Conservation (phyloP, 352 stramenopile genomes). For the Globisporangium recalcitrans region DNA sequence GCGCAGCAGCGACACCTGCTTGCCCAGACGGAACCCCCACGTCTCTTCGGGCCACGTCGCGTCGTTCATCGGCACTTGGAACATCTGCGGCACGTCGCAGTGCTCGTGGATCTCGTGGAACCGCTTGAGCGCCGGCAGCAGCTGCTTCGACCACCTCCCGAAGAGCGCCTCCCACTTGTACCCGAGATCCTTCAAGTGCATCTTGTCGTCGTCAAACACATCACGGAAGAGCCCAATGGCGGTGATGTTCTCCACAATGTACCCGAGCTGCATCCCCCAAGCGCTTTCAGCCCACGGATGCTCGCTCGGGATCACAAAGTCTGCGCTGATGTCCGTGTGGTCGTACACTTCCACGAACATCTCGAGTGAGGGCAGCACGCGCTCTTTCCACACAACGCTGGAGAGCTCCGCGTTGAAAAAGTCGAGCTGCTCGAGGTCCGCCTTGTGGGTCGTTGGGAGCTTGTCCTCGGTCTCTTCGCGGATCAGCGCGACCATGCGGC, state of each 20-base stretch:
- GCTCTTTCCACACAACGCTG: slow-evolving; percentile 27
- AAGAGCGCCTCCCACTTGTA: slow-evolving; percentile 61
- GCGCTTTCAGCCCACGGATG: slow-evolving; percentile 34
- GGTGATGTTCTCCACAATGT: slow-evolving; percentile 48
- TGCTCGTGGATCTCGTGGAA: slow-evolving; percentile 86
- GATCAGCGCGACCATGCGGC: slow-evolving; percentile 17
- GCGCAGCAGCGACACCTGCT: slow-evolving; percentile 61
- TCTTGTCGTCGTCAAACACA: slow-evolving; percentile 35
- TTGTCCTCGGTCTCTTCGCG: slow-evolving; percentile 6
- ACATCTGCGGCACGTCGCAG: slow-evolving; percentile 84
- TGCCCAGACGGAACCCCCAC: slow-evolving; percentile 85
- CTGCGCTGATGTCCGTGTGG: slow-evolving; percentile 30
- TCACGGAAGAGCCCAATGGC: slow-evolving; percentile 35
- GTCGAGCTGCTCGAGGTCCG: slow-evolving; percentile 30
- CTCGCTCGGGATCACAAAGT: slow-evolving; percentile 57
- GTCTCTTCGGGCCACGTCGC: slow-evolving; percentile 71
- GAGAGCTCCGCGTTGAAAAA: slow-evolving; percentile 34
- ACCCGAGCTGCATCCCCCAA: slow-evolving; percentile 43
- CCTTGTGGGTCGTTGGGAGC: neutral
- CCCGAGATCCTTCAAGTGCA: slow-evolving; percentile 37
- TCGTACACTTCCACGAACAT: slow-evolving; percentile 26
- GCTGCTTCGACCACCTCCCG: slow-evolving; percentile 45
- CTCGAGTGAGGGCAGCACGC: slow-evolving; percentile 38
- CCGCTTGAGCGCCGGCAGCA: slow-evolving; percentile 54
- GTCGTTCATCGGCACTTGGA: slow-evolving; percentile 77